Evolutionary conservation across 768 basidiomycete species (phyloP), one percentile per base, ranked within the genome.

Genomic region (Daedaleopsis nitida): DNA sequence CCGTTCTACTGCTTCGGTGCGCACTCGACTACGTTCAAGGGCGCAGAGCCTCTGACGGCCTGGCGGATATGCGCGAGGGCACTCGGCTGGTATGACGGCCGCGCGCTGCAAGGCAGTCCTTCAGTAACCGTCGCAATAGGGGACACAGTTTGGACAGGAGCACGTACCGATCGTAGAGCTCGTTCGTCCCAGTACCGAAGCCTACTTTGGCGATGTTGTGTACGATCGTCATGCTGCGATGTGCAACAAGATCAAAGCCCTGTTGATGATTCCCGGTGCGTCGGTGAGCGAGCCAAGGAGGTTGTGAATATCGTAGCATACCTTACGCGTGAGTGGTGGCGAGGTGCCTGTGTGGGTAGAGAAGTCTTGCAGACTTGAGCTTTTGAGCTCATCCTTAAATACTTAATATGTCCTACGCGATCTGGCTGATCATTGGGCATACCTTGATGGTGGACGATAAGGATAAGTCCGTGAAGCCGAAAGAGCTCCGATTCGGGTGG

Each of bases 121-220:
- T 32, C 7, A 67, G 56, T 53, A 57, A 52, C 6, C n/a, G 49
- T 34, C 39, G 44, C 19, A 52, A 27, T 47, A 54, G 16, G 19
- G 2, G 34, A 47, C 23, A 0, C 2, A 19, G 89, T 88, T 6
- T 23, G 45, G 45, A 3, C 45, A 12, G n/a, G 10, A n/a, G 13
- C 5, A 60, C 69, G 37, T 55, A 87, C 89, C 83, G 78, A 66
- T 94, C 88, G 68, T 94, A 94, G 4, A 91, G 75, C 50, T 91
- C 91, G 69, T 94, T 96, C 0, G 92, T 95, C 1, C 92, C 94
- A 17, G 76, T 69, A 1, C 84, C 89, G 67, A 94, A 96, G 3
- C 94, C 94, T 34, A 70, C 69, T 66, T 83, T 75, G n/a, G 94
- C 94, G 35, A 92, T 63, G 4, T 72, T 60, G 62, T 95, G 91